Base-by-base conservation (phyloP, 1,284 basidiomycete genomes). In the Tetrapyrgos nigripes region DNA sequence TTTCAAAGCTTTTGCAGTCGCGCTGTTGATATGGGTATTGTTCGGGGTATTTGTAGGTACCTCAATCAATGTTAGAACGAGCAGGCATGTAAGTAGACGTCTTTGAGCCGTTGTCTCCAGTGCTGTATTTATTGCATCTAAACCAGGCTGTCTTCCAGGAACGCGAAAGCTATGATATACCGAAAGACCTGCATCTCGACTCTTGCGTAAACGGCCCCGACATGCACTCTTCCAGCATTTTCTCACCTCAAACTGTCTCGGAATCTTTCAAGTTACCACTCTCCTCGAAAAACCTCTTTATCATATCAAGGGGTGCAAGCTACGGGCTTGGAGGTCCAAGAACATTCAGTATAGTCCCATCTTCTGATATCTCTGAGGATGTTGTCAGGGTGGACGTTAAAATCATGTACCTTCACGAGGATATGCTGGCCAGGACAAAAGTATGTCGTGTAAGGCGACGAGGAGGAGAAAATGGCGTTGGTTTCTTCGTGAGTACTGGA, bases 251-350 rank as follows among this genome's bases (percentile, higher is more conserved):
- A 21, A 64, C 71, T 0, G 4, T 9, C 17, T 40, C 4, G 37
- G 37, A 40, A 40, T 62, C 66, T 1, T 72, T 75, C 40, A 67
- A 73, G 13, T 62, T 73, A 65, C 80, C 66, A 56, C 76, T 66
- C 64, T 76, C 62, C 66, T 74, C 70, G 60, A 75, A 69, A 28
- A 75, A 73, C 8, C 67, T 82, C 17, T 76, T 75, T 54, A 67
- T 83, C 37, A 60, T 78, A 21, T 73, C 77, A n/a, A 70, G 76
- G 13, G 81, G 80, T 5, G 68, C 61, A 26, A 53, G 63, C 6
- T 66, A 68, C 1, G 53, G 61, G 17, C 17, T 17, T 40, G 14
- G 9, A 8, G 31, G 31, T 8, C 21, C 76, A 75, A 13, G 59
- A 51, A 5, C 60, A 5, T 8, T 74, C 37, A 64, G 69, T 23